A percentile compares a stretch with the other conserved stretches of the same genome.
Evolutionary conservation across 352 stramenopile genomes (phyloP).

Genomic region (Globisporangium viniferum): DNA sequence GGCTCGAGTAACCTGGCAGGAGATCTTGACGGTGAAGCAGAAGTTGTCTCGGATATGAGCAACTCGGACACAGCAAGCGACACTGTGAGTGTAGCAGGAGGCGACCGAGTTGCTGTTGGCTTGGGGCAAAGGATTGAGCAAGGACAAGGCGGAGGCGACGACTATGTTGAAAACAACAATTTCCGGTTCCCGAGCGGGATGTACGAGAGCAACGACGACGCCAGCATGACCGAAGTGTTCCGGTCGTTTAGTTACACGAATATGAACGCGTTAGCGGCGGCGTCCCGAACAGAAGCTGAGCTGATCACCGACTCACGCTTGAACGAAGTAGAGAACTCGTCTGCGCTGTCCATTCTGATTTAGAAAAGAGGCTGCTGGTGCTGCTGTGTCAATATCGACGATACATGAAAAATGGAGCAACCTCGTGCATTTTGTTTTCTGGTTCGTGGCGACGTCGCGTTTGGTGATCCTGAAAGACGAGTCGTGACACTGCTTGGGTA

Average conservation of each 20-base stretch:
- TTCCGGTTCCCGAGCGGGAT: constrained; percentile 66
- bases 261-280: constrained; percentile 78
- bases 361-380: constrained; percentile 20
- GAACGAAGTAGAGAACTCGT: constrained; percentile 38
- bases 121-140: constrained; percentile 12
- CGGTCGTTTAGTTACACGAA: constrained; percentile 85
- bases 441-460: neutral
- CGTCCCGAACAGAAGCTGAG: constrained; percentile 70
- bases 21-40: neutral
- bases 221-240: constrained; percentile 52
- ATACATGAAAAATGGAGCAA: neutral
- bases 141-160: constrained; percentile 4
- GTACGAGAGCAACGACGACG: constrained; percentile 45
- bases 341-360: constrained; percentile 64
- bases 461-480: neutral
- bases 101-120: neutral
- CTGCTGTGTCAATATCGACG: neutral
- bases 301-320: constrained; percentile 46
- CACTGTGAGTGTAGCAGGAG: constrained; percentile 5
- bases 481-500: neutral
- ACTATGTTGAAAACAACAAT: constrained; percentile 25
- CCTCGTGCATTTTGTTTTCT: neutral
- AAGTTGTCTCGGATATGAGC: neutral
- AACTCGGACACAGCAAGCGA: constrained; percentile 17
- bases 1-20: neutral